phyloP scores from a whole-genome alignment of 768 basidiomycete genomes.

The Leccinellum albellum region DNA sequence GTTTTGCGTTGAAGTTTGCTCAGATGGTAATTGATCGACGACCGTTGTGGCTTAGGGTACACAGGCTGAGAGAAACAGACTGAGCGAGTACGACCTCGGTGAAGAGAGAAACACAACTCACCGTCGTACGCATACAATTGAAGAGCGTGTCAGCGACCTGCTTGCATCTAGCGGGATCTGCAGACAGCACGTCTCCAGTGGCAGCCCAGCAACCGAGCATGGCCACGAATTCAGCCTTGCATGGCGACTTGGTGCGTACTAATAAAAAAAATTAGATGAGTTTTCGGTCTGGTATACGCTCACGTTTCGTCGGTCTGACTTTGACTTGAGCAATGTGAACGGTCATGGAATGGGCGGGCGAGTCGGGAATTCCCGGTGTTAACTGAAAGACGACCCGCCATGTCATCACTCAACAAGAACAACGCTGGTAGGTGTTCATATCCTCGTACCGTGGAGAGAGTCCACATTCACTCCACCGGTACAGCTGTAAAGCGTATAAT shows the following conservation, averaged over 20 bases:
- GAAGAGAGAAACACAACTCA: constrained; percentile 28
- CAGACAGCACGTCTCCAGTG: constrained; percentile 55
- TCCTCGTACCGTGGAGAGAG: not conserved
- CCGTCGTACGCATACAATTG: constrained; percentile 83
- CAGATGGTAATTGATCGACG: constrained; percentile 89
- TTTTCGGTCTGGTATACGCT: no score
- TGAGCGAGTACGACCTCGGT: constrained; percentile 5
- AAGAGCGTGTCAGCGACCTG: constrained; percentile 59
- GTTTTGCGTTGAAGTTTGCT: constrained; percentile 72
- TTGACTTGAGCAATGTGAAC: constrained; percentile 80
- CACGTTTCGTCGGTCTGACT: constrained; percentile 74
- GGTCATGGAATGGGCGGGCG: constrained; percentile 19
- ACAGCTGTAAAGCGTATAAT: constrained; percentile 93
- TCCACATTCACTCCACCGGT: not conserved
- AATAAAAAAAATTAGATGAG: no score
- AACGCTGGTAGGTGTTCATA: constrained; percentile 64
- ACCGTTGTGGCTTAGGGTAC: constrained; percentile 60
- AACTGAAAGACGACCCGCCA: not conserved
- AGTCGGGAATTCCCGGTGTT: constrained; percentile 14
- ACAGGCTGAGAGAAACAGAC: constrained; percentile 49
- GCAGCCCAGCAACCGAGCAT: constrained; percentile 91
- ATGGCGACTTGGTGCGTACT: constrained; percentile 15
- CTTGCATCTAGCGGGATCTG: constrained; percentile 46
- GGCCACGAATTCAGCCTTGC: constrained; percentile 53
- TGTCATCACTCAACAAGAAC: constrained; percentile 74